phyloP scores from a whole-genome alignment of 2,329 filamentous ascomycete species.

The Paraphoma chrysanthemicola region DNA sequence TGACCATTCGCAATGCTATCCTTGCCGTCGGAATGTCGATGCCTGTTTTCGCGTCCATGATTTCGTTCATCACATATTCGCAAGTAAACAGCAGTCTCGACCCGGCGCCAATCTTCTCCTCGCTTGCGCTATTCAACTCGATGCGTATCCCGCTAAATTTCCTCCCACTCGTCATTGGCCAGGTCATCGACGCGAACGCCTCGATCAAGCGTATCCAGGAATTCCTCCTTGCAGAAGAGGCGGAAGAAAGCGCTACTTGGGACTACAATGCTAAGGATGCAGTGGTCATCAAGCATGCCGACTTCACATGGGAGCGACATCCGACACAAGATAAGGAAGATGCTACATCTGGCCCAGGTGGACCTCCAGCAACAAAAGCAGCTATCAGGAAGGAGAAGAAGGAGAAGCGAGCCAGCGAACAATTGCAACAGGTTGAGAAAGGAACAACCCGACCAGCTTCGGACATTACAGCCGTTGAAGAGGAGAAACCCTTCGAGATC shows the following conservation, averaged over 20 bases:
- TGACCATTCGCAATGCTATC: constrained; percentile 85
- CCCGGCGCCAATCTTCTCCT: constrained; percentile 87
- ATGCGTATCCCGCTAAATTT: constrained; percentile 89
- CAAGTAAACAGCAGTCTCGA: constrained; percentile 70
- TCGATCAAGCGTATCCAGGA: constrained; percentile 87
- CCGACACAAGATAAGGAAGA: constrained; percentile 58
- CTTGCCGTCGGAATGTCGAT: constrained; percentile 84
- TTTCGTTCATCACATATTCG: constrained; percentile 84
- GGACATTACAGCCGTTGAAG: constrained; percentile 53
- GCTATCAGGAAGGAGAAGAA: constrained; percentile 60
- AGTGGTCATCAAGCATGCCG: constrained; percentile 73
- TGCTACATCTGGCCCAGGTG: constrained; percentile 30
- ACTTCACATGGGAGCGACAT: constrained; percentile 86
- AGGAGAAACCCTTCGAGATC: constrained; percentile 74
- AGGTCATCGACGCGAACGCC: constrained; percentile 87
- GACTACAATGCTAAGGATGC: constrained; percentile 61
- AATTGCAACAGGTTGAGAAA: constrained; percentile 20
- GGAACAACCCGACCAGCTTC: constrained; percentile 47
- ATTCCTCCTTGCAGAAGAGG: constrained; percentile 86
- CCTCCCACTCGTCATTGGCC: constrained; percentile 85
- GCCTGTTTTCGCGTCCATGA: constrained; percentile 93
- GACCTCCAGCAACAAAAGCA: constrained; percentile 49
- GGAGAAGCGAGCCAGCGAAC: constrained; percentile 48
- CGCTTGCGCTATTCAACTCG: constrained; percentile 90
- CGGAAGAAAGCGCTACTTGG: constrained; percentile 72